Conservation (phyloP, 2,329 filamentous ascomycete species). For the Coleophoma crateriformis region DNA sequence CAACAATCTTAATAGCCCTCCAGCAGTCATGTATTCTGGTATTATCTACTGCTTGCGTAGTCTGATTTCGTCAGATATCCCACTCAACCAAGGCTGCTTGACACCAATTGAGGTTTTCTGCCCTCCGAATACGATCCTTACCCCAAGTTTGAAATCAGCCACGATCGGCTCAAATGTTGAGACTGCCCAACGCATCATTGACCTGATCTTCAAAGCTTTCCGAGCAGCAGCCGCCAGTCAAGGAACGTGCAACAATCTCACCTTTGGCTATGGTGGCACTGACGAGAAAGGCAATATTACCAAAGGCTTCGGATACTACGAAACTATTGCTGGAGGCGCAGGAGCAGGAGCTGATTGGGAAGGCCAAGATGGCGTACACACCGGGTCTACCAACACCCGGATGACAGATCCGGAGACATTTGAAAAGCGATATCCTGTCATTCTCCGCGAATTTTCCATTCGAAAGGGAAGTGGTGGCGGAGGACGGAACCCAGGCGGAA, state of each 20-base stretch:
- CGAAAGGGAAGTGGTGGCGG: slow-evolving; percentile 53
- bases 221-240: slow-evolving; percentile 69
- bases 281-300: slow-evolving; percentile 19
- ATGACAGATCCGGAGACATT: slow-evolving; percentile 76
- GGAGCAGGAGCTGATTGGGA: slow-evolving; percentile 68
- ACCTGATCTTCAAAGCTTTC: slow-evolving; percentile 75
- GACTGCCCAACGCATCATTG: slow-evolving; percentile 71
- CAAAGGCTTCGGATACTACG: slow-evolving; percentile 66
- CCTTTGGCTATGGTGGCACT: slow-evolving; percentile 71
- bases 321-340: slow-evolving; percentile 71
- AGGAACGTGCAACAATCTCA: slow-evolving; percentile 76
- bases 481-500: slow-evolving; percentile 62
- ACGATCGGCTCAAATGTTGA: slow-evolving; percentile 71
- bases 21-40: slow-evolving; percentile 72
- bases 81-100: slow-evolving; percentile 77
- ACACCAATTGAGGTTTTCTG: slow-evolving; percentile 66
- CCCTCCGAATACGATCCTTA: slow-evolving; percentile 63
- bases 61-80: slow-evolving; percentile 74
- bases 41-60: slow-evolving; percentile 80
- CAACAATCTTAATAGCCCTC: slow-evolving; percentile 69
- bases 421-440: slow-evolving; percentile 67
- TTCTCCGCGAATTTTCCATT: slow-evolving; percentile 64
- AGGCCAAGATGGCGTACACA: slow-evolving; percentile 68
- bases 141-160: slow-evolving; percentile 65
- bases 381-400: slow-evolving; percentile 64